phyloP scores from a whole-genome alignment of 1,139 yeast genomes.

The Yamadazyma conglobata region DNA sequence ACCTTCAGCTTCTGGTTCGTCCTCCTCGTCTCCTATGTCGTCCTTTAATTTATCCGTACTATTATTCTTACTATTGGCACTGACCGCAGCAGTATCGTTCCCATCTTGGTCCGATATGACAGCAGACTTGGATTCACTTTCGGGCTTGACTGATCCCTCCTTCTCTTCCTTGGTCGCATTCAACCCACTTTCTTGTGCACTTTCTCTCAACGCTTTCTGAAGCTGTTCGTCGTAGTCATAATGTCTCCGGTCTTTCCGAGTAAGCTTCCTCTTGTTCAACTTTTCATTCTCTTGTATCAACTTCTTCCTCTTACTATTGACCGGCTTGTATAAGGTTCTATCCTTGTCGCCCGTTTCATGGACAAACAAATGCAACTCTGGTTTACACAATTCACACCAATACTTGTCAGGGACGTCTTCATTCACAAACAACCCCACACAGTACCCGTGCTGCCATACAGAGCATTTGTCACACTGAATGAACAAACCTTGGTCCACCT shows the following conservation, averaged over 20 bases:
- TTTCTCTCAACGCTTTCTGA: slow-evolving; percentile 67
- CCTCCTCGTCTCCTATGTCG: slow-evolving; percentile 12
- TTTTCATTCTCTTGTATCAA: slow-evolving; percentile 58
- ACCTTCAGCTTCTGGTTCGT: slow-evolving; percentile 16
- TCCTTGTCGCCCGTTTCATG: slow-evolving; percentile 29
- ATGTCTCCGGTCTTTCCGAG: slow-evolving; percentile 33
- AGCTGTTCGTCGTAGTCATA: slow-evolving; percentile 63
- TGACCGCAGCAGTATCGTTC: background rate
- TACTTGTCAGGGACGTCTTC: slow-evolving; percentile 85
- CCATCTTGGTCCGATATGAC: slow-evolving; percentile 5
- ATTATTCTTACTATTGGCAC: background rate
- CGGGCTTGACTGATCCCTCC: slow-evolving; percentile 17
- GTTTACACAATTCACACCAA: slow-evolving; percentile 89
- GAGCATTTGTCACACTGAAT: slow-evolving; percentile 90
- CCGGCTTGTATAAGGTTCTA: slow-evolving; percentile 49
- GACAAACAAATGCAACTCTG: slow-evolving; percentile 65
- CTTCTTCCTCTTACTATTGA: slow-evolving; percentile 45
- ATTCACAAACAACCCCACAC: slow-evolving; percentile 77
- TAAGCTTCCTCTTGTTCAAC: slow-evolving; percentile 15
- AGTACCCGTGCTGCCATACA: slow-evolving; percentile 97
- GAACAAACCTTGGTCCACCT: slow-evolving; percentile 73
- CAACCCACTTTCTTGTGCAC: slow-evolving; percentile 44
- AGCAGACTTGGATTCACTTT: slow-evolving; percentile 4
- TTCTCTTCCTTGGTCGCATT: slow-evolving; percentile 24
- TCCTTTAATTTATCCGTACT: slow-evolving; percentile 10